phyloP scores from a whole-genome alignment of 129 eudicot genomes.

The Helianthus annuus region DNA sequence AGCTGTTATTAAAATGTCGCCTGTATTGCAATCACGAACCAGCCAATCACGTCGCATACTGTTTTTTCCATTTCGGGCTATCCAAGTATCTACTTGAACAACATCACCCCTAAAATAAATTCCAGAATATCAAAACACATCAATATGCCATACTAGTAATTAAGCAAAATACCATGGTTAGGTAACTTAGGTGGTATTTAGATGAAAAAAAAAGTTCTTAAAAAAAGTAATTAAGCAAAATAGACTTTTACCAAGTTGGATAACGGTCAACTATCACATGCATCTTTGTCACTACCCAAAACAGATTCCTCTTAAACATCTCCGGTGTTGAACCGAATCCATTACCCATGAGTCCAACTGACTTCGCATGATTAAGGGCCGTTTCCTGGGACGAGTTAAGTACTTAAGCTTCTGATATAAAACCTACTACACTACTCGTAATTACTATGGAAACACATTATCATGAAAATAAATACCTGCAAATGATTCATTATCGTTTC shows the following conservation, averaged over 20 bases:
- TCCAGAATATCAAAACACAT: constrained; percentile 7
- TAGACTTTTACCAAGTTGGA: constrained; percentile 81
- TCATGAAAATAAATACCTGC: constrained; percentile 49
- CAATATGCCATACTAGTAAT: neutral
- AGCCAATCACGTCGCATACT: constrained; percentile 98
- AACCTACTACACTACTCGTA: neutral
- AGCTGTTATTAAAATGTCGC: constrained; percentile 76
- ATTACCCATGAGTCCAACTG: constrained; percentile 69
- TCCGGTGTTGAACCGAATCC: constrained; percentile 98
- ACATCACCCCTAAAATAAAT: constrained; percentile 83
- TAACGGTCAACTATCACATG: constrained; percentile 84
- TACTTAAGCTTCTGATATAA: neutral
- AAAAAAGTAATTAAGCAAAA: neutral
- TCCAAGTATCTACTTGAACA: constrained; percentile 98
- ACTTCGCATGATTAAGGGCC: constrained; percentile 78
- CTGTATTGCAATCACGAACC: constrained; percentile 75
- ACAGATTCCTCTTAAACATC: constrained; percentile 77
- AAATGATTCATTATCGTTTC: constrained; percentile 94
- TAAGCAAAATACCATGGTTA: neutral
- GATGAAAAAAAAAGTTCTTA: no score
- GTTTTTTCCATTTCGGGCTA: constrained; percentile 85
- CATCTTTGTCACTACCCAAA: constrained; percentile 95
- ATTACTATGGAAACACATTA: neutral
- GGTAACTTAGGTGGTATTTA: no score
- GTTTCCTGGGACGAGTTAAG: constrained; percentile 65